Conservation (phyloP, 345 rosid species). For the Eucalyptus sp. region DNA sequence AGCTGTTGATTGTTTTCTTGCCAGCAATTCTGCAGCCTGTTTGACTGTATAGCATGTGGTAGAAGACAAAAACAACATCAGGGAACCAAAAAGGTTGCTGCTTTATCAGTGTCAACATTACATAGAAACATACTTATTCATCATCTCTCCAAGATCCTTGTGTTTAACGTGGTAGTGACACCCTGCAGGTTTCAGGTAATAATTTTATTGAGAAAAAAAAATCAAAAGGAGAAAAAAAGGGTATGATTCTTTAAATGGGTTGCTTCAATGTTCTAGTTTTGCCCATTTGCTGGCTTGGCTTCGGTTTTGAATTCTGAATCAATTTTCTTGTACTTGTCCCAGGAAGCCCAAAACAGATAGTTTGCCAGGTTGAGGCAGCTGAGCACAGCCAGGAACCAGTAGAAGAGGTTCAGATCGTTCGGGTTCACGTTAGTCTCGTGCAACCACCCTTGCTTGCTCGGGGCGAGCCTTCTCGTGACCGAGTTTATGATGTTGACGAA, state of each 20-base stretch:
- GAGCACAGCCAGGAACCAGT: slow-evolving; percentile 53
- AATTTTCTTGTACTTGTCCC: slow-evolving; percentile 33
- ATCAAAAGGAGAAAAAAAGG: neutral
- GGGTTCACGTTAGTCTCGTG: slow-evolving; percentile 39
- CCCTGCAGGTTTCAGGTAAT: neutral
- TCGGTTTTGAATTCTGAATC: neutral
- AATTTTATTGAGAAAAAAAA: neutral
- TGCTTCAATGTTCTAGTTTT: neutral
- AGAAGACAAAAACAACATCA: neutral
- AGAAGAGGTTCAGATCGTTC: slow-evolving; percentile 51
- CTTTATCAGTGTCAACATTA: neutral
- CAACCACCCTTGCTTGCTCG: slow-evolving; percentile 39
- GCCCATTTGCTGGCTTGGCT: neutral
- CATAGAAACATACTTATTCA: neutral
- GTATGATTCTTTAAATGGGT: neutral
- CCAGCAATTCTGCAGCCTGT: neutral
- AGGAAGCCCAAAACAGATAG: slow-evolving; percentile 40
- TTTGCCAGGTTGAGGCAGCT: slow-evolving; percentile 43
- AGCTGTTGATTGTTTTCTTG: neutral
- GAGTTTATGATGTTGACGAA: slow-evolving; percentile 47
- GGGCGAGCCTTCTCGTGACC: slow-evolving; percentile 19
- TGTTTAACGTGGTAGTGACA: neutral
- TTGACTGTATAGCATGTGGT: neutral
- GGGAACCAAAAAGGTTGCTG: neutral
- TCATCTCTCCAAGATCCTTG: neutral